phyloP scores from a whole-genome alignment of 2,329 filamentous ascomycete species.

The Fusarium aywerte region DNA sequence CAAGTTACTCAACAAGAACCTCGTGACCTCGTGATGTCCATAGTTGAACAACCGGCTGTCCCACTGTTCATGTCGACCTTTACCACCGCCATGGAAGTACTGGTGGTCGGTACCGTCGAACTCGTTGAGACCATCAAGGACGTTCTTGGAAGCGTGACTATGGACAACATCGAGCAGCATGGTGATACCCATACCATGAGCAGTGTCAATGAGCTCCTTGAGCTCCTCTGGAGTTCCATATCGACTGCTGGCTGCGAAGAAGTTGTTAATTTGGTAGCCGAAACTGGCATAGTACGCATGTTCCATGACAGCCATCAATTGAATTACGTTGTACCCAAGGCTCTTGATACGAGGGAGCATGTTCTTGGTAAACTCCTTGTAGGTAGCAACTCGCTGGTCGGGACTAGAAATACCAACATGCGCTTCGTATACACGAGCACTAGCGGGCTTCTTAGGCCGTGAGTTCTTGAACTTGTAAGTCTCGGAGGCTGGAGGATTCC shows the following conservation, averaged over 20 bases:
- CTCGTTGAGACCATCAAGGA: constrained; percentile 92
- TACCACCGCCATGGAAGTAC: constrained; percentile 91
- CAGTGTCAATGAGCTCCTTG: constrained; percentile 95
- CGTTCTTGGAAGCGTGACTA: constrained; percentile 98
- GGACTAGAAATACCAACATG: constrained; percentile 97
- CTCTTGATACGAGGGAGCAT: constrained; percentile 91
- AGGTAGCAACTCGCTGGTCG: constrained; percentile 87
- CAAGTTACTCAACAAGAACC: constrained; percentile 95
- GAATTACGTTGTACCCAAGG: constrained; percentile 96
- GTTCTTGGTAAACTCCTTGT: constrained; percentile 95
- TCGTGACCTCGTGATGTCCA: constrained; percentile 89
- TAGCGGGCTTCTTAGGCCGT: constrained; percentile 83
- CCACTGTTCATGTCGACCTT: constrained; percentile 92
- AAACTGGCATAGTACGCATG: constrained; percentile 99
- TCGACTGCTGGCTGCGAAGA: constrained; percentile 96
- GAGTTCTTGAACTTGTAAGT: constrained; percentile 86
- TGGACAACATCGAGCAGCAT: constrained; percentile 96
- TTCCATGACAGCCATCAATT: constrained; percentile 99
- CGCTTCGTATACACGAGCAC: constrained; percentile 96
- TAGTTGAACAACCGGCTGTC: constrained; percentile 98
- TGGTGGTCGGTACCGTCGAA: constrained; percentile 95
- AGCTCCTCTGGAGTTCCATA: constrained; percentile 94
- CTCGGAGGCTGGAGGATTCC: constrained; percentile 85
- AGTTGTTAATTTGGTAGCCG: constrained; percentile 98
- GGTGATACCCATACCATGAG: constrained; percentile 88